Percentiles rank a stretch among this genome's conserved stretches.
Conservation (phyloP, 441 rosid genomes). For the Dalechampia spathulata region DNA sequence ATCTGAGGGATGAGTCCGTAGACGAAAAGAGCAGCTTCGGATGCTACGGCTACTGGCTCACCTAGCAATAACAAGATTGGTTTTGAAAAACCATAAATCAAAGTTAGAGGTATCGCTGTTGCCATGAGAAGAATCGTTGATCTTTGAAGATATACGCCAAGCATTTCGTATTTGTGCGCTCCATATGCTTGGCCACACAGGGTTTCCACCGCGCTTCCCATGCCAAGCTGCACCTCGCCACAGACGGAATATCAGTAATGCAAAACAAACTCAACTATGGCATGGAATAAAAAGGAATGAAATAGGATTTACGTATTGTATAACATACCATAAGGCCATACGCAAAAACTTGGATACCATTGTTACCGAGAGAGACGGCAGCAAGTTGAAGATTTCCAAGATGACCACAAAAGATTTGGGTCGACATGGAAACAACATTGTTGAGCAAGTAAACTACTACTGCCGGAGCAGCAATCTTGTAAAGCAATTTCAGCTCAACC, state of each 20-base stretch:
- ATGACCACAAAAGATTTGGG: constrained; percentile 48
- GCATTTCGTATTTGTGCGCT: constrained; percentile 49
- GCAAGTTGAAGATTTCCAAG: constrained; percentile 35
- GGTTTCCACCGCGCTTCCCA: constrained; percentile 90
- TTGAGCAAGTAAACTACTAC: constrained; percentile 49
- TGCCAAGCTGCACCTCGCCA: constrained; percentile 67
- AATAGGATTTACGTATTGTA: too few relatives aligned
- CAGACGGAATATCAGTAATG: too few relatives aligned
- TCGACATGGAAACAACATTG: constrained; percentile 39
- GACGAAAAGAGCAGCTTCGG: constrained; percentile 31
- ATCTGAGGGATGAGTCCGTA: constrained; percentile 47
- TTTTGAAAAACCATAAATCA: constrained; percentile 35
- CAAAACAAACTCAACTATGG: too few relatives aligned
- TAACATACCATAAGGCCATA: constrained; percentile 78
- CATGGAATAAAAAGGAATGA: too few relatives aligned
- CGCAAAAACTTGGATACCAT: constrained; percentile 33
- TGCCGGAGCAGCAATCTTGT: constrained; percentile 49
- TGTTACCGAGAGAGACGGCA: constrained; percentile 31
- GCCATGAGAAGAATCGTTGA: constrained; percentile 43
- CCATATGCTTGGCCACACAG: constrained; percentile 82
- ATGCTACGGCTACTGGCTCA: constrained; percentile 30
- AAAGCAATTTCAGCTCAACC: constrained; percentile 45
- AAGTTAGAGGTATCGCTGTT: constrained; percentile 36
- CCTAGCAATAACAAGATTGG: constrained; percentile 31
- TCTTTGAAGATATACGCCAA: constrained; percentile 66